Base-by-base conservation (phyloP, 2,329 filamentous ascomycete genomes). In the Exophiala sp. region DNA sequence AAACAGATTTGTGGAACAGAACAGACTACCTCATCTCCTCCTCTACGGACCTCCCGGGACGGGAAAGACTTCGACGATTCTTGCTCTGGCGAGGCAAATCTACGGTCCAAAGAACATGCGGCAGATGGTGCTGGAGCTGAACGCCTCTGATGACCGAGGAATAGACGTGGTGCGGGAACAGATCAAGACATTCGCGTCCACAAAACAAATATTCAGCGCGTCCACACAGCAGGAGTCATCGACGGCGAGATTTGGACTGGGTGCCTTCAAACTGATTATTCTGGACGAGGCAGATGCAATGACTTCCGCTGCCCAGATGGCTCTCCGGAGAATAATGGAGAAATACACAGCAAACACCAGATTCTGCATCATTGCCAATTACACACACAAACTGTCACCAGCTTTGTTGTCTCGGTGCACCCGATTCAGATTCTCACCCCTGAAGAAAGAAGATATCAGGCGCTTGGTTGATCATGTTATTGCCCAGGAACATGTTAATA, bases 231-330 rank as follows among this genome's bases (percentile, higher is more conserved):
- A 67, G 37, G 51, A 63, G 16, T 64, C 68, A 35, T 70, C 77
- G 10, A 66, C 18, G 63, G 71, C 68, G 10, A 67, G 68, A 24
- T 66, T 68, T 10, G 69, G 72, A 4, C 70, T 91, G 21, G 88
- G 86, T 0, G 80, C 80, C 2, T 98, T 86, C 75, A 98, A 98
- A 73, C 81, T 98, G 60, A 97, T 98, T 65, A 88, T 98, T 48
- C 80, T 98, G 3, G 93, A 98, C 68, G 93, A 98, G 73, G 93
- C 93, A n/a, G 93, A 98, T 67, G 93, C 93, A 46, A 98, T 98
- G 93, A 98, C 93, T n/a, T 86, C 88, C 46, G 94, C 91, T 0
- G 93, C 93, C 4, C 93, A 98, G 70, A 98, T 98, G 91, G 93
- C 93, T 0, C 75, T 98, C 48, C 81, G 93, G 55, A 78, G 93